Evolutionary conservation across 2,329 filamentous ascomycete genomes (phyloP), one percentile per base, ranked within the genome.

Genomic region (Aplosporella prunicola): DNA sequence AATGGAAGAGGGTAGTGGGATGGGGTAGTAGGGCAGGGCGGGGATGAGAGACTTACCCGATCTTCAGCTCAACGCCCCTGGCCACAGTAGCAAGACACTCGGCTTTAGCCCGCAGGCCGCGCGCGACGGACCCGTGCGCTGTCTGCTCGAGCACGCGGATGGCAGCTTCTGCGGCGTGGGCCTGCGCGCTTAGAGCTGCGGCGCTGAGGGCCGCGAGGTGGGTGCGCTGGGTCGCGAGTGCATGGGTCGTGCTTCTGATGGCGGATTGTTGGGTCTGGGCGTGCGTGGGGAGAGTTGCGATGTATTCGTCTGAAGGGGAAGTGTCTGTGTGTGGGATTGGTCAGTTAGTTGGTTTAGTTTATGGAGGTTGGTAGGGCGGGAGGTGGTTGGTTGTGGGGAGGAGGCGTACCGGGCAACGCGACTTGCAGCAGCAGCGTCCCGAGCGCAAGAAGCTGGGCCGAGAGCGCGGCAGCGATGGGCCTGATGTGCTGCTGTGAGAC

Each of bases 111-210:
- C 60, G 60, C 2, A 57, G 56, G 27, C 53, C 51, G 1, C 67
- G 55, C 1, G 64, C 51, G 1, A 68, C 48, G 3, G 58, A 51
- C 32, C 67, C 67, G 44, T 69, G 64, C 23, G 67, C 59, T 0
- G 58, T 65, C 43, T 67, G 66, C 46, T 71, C 67, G 6, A 69
- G 56, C 22, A 60, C 55, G 11, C 53, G 55, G 32, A 70, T 63
- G 25, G 51, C 47, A n/a, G 51, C 47, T 27, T 58, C 52, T 9
- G 66, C 52, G 13, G 63, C 44, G 14, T 51, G 30, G 18, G 57
- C 55, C 43, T 68, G 61, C 1, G 56, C 45, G 3, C 43, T 33
- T 5, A 67, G 57, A 1, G 66, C 46, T 1, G 47, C 27, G 2
- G 52, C 48, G 2, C 53, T 41, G 5, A 55, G 51, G 13, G 61